Conservation (phyloP, 2,329 filamentous ascomycete species). For the Hymenoscyphus occultus region DNA sequence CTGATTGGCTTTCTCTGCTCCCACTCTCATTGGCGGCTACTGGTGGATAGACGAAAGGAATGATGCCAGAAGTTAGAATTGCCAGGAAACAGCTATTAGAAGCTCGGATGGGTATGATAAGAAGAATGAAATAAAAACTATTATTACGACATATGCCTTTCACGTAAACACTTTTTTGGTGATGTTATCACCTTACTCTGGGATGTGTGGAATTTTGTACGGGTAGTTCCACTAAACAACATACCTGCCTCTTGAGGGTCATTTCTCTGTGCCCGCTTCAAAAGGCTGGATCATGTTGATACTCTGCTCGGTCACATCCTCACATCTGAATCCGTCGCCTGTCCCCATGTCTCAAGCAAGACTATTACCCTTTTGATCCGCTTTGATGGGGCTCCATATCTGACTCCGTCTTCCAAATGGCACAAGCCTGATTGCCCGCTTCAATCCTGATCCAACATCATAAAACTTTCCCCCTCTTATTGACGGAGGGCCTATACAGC, state of each 20-base stretch:
- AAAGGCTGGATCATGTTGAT: background rate
- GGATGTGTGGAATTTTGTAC: background rate
- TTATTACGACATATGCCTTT: background rate
- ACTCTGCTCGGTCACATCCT: background rate
- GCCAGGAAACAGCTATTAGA: background rate
- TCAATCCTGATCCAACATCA: background rate
- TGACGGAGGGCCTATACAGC: background rate
- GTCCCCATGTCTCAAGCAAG: background rate
- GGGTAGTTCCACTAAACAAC: background rate
- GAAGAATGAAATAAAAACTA: background rate
- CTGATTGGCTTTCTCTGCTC: conserved; percentile 20
- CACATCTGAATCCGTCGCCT: background rate
- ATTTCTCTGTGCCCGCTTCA: background rate
- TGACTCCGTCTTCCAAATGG: background rate
- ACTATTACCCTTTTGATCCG: too few species aligned
- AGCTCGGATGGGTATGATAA: conserved; percentile 7
- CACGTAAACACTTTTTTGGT: background rate
- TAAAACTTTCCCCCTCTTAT: background rate
- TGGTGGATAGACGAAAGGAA: conserved; percentile 11
- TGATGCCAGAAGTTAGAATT: background rate
- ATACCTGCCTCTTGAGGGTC: background rate
- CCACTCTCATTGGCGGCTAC: conserved; percentile 26
- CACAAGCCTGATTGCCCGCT: background rate
- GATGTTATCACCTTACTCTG: background rate
- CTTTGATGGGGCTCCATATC: background rate